These are phyloP conservation scores for Rhizopogon rudus DNA, from an alignment of 768 basidiomycete species.

Conservation along the genomic window DNA sequence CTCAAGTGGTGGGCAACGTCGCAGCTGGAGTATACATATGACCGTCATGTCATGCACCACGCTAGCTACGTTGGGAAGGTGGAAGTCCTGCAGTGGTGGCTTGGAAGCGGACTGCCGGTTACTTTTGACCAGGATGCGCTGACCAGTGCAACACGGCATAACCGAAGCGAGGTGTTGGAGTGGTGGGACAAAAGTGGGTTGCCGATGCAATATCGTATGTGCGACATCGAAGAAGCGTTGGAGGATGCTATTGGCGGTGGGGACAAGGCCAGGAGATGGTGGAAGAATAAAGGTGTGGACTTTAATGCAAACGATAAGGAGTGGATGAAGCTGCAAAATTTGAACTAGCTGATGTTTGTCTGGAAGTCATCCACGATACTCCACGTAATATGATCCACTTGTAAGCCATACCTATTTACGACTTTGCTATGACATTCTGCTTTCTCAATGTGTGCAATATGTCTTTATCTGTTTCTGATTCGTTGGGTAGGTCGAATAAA, in stretches of 20 bases:
- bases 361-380: neutral
- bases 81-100: slow-evolving; percentile 81
- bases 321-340: slow-evolving; percentile 79
- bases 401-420: neutral
- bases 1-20: slow-evolving; percentile 86
- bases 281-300: slow-evolving; percentile 76
- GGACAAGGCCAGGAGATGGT: slow-evolving; percentile 71
- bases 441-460: neutral
- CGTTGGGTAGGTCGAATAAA: neutral
- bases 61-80: slow-evolving; percentile 79
- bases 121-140: slow-evolving; percentile 79
- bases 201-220: slow-evolving; percentile 82
- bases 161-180: slow-evolving; percentile 74
- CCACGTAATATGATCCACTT: neutral
- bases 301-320: slow-evolving; percentile 82
- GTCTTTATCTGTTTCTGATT: neutral
- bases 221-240: slow-evolving; percentile 87
- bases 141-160: slow-evolving; percentile 75
- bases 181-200: slow-evolving; percentile 86
- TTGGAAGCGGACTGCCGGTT: slow-evolving; percentile 69
- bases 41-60: slow-evolving; percentile 69
- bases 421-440: neutral
- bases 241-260: slow-evolving; percentile 86
- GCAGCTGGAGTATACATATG: slow-evolving; percentile 74
- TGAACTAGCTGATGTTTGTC: slow-evolving; percentile 43